These are phyloP conservation scores for Zopfia rhizophila DNA, from an alignment of 2,329 filamentous ascomycete species.

Conservation along the genomic window DNA sequence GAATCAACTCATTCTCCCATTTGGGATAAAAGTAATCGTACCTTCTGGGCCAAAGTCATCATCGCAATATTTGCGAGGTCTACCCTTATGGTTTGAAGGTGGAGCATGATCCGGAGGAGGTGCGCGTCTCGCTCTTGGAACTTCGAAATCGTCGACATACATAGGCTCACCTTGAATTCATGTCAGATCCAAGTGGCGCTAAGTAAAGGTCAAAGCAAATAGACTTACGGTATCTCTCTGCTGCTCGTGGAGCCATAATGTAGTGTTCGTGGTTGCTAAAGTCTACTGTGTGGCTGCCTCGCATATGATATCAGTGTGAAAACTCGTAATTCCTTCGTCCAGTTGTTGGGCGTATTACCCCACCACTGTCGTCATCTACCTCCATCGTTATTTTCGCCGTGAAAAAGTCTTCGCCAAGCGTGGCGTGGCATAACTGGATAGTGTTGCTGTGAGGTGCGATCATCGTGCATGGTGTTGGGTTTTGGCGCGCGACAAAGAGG, in stretches of 20 bases:
- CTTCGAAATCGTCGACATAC: conserved; percentile 23
- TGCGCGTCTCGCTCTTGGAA: conserved; percentile 7
- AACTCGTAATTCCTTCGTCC: conserved; percentile 11
- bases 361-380: conserved; percentile 17
- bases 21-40: too few relatives aligned
- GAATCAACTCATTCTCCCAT: too few relatives aligned
- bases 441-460: conserved; percentile 16
- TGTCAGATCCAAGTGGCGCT: background rate
- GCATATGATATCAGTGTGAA: background rate
- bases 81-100: conserved; percentile 4
- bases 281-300: too few relatives aligned
- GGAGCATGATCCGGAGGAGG: conserved; percentile 16
- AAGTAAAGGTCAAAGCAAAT: background rate
- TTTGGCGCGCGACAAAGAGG: too few relatives aligned
- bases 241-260: conserved; percentile 11
- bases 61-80: conserved; percentile 10
- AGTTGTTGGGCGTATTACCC: background rate
- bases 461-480: conserved; percentile 17
- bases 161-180: conserved; percentile 10
- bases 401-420: conserved; percentile 5
- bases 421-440: conserved; percentile 19
- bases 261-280: too few relatives aligned
- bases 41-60: conserved; percentile 6
- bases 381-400: background rate
- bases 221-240: conserved; percentile 9